phyloP scores from a whole-genome alignment of 2,329 filamentous ascomycete species.

The Calonectria pseudoturangicola region DNA sequence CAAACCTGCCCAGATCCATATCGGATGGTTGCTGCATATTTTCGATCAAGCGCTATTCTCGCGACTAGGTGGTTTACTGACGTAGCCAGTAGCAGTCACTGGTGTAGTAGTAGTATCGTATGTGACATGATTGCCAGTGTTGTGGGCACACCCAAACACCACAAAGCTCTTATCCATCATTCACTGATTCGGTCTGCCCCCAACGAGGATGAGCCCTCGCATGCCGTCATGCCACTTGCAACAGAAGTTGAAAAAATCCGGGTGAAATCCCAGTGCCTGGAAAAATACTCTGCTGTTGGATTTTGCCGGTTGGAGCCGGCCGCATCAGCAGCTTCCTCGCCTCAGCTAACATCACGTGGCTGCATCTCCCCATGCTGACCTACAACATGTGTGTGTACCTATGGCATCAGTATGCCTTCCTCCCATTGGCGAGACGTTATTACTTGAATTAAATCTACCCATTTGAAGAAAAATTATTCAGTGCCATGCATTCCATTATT shows the following conservation, averaged over 20 bases:
- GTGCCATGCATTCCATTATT: background rate
- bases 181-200: constrained; percentile 5
- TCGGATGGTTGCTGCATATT: constrained; percentile 19
- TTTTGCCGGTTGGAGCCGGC: constrained; percentile 20
- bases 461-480: background rate
- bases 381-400: no score
- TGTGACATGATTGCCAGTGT: constrained; percentile 12
- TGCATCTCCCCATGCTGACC: constrained; percentile 47
- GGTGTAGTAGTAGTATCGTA: background rate
- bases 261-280: background rate
- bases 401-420: background rate
- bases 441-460: background rate
- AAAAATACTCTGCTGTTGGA: background rate
- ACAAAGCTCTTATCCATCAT: constrained; percentile 11
- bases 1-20: constrained; percentile 29
- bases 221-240: constrained; percentile 9
- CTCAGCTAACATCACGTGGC: constrained; percentile 37
- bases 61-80: background rate
- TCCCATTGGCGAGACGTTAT: no score
- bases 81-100: background rate
- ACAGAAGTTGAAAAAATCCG: background rate
- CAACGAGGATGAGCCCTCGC: constrained; percentile 27
- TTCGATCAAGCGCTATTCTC: background rate
- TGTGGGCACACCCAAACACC: constrained; percentile 29
- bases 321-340: constrained; percentile 30